These are phyloP conservation scores for Sugiyamaella paludigena DNA, from an alignment of 1,139 yeast genomes.

Conservation along the genomic window DNA sequence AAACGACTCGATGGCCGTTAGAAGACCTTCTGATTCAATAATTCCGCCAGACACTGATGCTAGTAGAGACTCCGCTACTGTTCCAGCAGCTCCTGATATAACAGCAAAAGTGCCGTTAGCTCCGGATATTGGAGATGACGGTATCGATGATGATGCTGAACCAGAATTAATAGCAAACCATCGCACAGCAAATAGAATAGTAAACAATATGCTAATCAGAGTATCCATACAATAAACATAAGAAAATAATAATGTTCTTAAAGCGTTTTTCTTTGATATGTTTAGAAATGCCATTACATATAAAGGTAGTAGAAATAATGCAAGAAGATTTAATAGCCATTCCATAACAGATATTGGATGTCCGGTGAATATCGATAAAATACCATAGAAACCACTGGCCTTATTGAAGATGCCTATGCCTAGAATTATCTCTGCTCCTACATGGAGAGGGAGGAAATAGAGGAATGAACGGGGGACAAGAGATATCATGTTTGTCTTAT, in stretches of 20 bases:
- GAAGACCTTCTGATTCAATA: background rate
- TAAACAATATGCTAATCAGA: conserved; percentile 60
- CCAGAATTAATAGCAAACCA: conserved; percentile 55
- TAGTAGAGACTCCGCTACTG: conserved; percentile 13
- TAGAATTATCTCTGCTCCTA: conserved; percentile 84
- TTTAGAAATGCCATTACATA: conserved; percentile 60
- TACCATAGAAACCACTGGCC: conserved; percentile 85
- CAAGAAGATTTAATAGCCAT: conserved; percentile 73
- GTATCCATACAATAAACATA: conserved; percentile 68
- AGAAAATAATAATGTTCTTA: conserved; percentile 58
- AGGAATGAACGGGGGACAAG: conserved; percentile 44
- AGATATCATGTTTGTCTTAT: conserved; percentile 19
- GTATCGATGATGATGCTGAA: background rate
- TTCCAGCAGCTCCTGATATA: conserved; percentile 12
- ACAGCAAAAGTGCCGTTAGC: conserved; percentile 1
- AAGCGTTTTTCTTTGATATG: conserved; percentile 48
- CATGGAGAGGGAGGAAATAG: conserved; percentile 67
- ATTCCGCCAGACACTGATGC: conserved; percentile 4
- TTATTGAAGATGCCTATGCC: conserved; percentile 80
- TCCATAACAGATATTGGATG: conserved; percentile 82
- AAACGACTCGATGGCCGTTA: background rate
- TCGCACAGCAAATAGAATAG: conserved; percentile 65
- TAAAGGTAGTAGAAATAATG: conserved; percentile 62
- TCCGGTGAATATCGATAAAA: conserved; percentile 79
- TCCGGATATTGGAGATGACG: background rate